Percentiles rank a stretch among this genome's conserved stretches.
Evolutionary conservation across 2,329 filamentous ascomycete species (phyloP).

Genomic region (Phaeophleospora eucalypticola): DNA sequence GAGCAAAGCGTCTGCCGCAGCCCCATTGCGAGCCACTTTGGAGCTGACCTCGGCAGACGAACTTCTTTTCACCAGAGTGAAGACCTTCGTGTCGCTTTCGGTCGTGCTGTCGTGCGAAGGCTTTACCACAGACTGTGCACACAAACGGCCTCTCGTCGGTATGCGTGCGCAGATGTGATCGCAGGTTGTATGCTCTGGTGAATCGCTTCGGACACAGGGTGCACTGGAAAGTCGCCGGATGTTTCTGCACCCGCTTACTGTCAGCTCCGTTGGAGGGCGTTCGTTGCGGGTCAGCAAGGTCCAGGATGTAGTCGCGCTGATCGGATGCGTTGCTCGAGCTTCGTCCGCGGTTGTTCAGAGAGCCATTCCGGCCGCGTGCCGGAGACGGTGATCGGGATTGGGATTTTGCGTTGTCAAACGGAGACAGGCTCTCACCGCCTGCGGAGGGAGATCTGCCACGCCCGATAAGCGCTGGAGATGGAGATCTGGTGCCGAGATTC

Average conservation of each 20-base stretch:
- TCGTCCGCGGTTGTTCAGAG: slow-evolving; percentile 39
- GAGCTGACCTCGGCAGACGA: slow-evolving; percentile 89
- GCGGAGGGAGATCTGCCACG: slow-evolving; percentile 35
- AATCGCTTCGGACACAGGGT: slow-evolving; percentile 91
- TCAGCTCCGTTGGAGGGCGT: slow-evolving; percentile 60
- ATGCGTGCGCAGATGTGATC: slow-evolving; percentile 91
- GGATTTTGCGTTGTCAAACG: slow-evolving; percentile 32
- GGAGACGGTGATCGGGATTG: slow-evolving; percentile 44
- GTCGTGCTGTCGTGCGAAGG: slow-evolving; percentile 95
- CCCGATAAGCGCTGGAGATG: slow-evolving; percentile 36
- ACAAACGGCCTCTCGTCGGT: slow-evolving; percentile 97
- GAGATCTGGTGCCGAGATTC: slow-evolving; percentile 47
- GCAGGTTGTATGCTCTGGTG: slow-evolving; percentile 91
- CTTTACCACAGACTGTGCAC: slow-evolving; percentile 93
- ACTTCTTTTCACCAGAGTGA: slow-evolving; percentile 97
- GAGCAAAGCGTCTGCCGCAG: slow-evolving; percentile 86
- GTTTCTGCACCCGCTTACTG: slow-evolving; percentile 86
- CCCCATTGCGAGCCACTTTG: slow-evolving; percentile 84
- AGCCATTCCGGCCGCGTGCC: slow-evolving; percentile 29
- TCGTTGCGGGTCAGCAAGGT: slow-evolving; percentile 82
- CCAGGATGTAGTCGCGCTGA: slow-evolving; percentile 75
- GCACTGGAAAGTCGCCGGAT: slow-evolving; percentile 96
- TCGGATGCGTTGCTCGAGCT: slow-evolving; percentile 51
- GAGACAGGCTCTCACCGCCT: slow-evolving; percentile 39
- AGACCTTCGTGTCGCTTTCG: slow-evolving; percentile 94